Evolutionary conservation across 805 yeast species (phyloP).

Genomic region (Wickerhamomyces pijperi): DNA sequence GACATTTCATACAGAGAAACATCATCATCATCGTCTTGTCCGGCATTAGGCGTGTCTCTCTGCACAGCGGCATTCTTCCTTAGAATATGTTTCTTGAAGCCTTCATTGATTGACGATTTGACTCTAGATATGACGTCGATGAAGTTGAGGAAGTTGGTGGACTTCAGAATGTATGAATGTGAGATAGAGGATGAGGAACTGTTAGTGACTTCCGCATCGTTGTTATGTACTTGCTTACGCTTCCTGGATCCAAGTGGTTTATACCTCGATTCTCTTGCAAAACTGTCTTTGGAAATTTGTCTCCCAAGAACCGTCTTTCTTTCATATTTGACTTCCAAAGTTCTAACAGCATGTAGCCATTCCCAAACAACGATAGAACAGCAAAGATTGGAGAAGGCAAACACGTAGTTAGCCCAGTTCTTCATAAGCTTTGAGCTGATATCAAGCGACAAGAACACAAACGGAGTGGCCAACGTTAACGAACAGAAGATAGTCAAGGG

Average conservation of each 20-base stretch:
- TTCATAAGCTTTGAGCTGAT: slow-evolving; percentile 27
- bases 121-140: slow-evolving; percentile 1
- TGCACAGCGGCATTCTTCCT: neutral
- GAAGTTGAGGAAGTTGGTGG: slow-evolving; percentile 6
- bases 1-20: slow-evolving; percentile 7
- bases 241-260: slow-evolving; percentile 2
- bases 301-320: slow-evolving; percentile 53
- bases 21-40: too few relatives aligned
- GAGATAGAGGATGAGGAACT: too few relatives aligned
- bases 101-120: neutral
- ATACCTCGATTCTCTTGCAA: slow-evolving; percentile 7
- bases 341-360: slow-evolving; percentile 47
- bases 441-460: slow-evolving; percentile 26
- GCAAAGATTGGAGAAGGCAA: slow-evolving; percentile 36
- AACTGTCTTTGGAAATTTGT: slow-evolving; percentile 36
- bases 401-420: slow-evolving; percentile 37
- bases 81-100: neutral
- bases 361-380: slow-evolving; percentile 52
- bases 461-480: slow-evolving; percentile 26
- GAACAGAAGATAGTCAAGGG: slow-evolving; percentile 37
- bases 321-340: slow-evolving; percentile 38
- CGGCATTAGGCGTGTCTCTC: too few relatives aligned
- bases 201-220: too few relatives aligned
- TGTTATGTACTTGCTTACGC: slow-evolving; percentile 1
- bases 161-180: slow-evolving; percentile 10